Conservation (phyloP, 257 asterid species). For the Scutellaria galericulata region DNA sequence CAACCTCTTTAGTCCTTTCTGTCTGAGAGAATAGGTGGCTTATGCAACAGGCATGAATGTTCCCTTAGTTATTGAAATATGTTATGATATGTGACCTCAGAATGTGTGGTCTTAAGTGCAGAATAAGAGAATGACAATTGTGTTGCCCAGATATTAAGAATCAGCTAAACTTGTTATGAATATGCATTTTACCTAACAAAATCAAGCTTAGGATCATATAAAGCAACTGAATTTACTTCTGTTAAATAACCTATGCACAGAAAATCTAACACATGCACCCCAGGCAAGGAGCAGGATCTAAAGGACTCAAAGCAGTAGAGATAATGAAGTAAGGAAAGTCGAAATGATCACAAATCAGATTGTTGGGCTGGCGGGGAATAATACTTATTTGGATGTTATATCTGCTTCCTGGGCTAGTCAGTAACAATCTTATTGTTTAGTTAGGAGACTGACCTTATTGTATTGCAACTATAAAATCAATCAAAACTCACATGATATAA, state of each 20-base stretch:
- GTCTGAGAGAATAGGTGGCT: no score
- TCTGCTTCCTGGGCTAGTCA: constrained; percentile 25
- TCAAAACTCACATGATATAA: not conserved
- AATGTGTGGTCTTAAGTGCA: no score
- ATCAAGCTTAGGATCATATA: constrained; percentile 6
- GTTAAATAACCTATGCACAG: not conserved
- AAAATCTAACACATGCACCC: not conserved
- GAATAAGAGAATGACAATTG: not conserved
- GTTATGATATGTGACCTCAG: no score
- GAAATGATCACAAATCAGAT: not conserved
- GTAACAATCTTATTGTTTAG: not conserved
- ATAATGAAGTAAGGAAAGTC: constrained; percentile 7
- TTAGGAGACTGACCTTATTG: not conserved
- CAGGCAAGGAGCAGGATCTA: constrained; percentile 2
- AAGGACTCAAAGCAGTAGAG: not conserved
- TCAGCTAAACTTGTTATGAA: not conserved
- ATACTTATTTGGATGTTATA: not conserved
- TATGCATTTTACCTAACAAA: not conserved
- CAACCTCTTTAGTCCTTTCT: no score
- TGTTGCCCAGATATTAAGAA: not conserved
- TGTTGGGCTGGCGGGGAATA: not conserved
- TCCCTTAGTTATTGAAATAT: no score
- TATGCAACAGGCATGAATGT: no score
- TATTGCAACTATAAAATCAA: constrained; percentile 1
- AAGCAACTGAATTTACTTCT: not conserved